Conservation (phyloP, 495 filamentous ascomycete genomes). For the Penicillium ochrochloron region DNA sequence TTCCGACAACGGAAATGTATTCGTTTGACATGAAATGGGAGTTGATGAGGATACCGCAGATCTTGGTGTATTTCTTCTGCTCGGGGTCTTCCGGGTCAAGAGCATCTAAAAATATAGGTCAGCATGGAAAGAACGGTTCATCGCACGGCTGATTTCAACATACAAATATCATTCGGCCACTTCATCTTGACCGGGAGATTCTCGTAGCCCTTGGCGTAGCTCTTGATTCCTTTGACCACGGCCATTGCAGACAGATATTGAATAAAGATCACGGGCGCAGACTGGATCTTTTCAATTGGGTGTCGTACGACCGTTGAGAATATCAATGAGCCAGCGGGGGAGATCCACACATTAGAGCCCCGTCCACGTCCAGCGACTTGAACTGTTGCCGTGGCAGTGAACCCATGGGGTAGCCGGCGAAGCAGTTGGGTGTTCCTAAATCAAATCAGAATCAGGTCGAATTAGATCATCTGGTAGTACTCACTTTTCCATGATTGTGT, state of each 20-base stretch:
- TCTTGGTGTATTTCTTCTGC: slow-evolving; percentile 77
- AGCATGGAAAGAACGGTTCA: background rate
- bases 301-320: slow-evolving; percentile 88
- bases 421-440: slow-evolving; percentile 77
- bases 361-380: slow-evolving; percentile 92
- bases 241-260: slow-evolving; percentile 93
- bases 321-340: slow-evolving; percentile 82
- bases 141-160: slow-evolving; percentile 6
- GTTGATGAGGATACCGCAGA: slow-evolving; percentile 92
- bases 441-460: slow-evolving; percentile 22
- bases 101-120: slow-evolving; percentile 57
- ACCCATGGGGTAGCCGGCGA: slow-evolving; percentile 74
- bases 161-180: slow-evolving; percentile 96
- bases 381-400: slow-evolving; percentile 88
- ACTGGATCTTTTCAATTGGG: slow-evolving; percentile 66
- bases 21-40: slow-evolving; percentile 75
- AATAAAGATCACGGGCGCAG: slow-evolving; percentile 88
- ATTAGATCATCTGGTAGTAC: background rate
- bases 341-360: slow-evolving; percentile 93
- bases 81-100: slow-evolving; percentile 67
- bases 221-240: slow-evolving; percentile 82
- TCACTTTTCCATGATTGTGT: slow-evolving; percentile 92
- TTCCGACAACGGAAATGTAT: slow-evolving; percentile 87
- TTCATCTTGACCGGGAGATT: slow-evolving; percentile 83
- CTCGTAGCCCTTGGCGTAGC: slow-evolving; percentile 76